Conservation (phyloP, 2,329 filamentous ascomycete genomes). For the Xylariales sp. region DNA sequence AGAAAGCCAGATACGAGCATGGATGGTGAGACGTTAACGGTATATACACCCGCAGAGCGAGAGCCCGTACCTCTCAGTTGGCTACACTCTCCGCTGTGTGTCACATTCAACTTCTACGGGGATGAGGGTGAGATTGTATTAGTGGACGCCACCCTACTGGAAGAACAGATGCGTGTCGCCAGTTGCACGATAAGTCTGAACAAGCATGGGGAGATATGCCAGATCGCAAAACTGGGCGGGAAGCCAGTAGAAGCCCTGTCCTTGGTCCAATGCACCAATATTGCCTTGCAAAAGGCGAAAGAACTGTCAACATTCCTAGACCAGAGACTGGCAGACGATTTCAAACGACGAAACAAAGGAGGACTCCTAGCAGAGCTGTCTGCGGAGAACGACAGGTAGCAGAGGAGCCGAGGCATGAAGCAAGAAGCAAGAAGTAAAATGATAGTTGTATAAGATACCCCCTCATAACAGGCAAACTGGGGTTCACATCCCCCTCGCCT, state of each 20-base stretch:
- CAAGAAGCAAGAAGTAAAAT: constrained; percentile 15
- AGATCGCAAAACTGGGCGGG: constrained; percentile 87
- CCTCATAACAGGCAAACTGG: too few species aligned
- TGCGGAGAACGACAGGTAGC: constrained; percentile 78
- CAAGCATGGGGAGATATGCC: constrained; percentile 83
- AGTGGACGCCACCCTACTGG: constrained; percentile 67
- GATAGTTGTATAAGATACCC: constrained; percentile 28
- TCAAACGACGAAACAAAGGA: constrained; percentile 71
- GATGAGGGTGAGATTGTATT: constrained; percentile 67
- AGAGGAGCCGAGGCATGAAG: constrained; percentile 15
- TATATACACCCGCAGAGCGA: constrained; percentile 80
- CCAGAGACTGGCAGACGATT: constrained; percentile 69
- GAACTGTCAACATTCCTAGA: constrained; percentile 73
- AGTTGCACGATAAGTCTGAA: constrained; percentile 83
- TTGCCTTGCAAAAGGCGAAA: constrained; percentile 75
- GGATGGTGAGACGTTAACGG: constrained; percentile 76
- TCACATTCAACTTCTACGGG: constrained; percentile 83
- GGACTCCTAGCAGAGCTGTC: constrained; percentile 73
- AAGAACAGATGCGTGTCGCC: constrained; percentile 72
- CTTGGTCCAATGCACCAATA: constrained; percentile 70
- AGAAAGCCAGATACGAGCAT: constrained; percentile 85
- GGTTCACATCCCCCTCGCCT: not conserved
- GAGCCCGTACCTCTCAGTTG: constrained; percentile 88
- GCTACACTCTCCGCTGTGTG: constrained; percentile 85
- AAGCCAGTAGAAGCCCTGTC: constrained; percentile 73